Conservation (phyloP, 768 basidiomycete genomes). For the Saitozyma podzolica region DNA sequence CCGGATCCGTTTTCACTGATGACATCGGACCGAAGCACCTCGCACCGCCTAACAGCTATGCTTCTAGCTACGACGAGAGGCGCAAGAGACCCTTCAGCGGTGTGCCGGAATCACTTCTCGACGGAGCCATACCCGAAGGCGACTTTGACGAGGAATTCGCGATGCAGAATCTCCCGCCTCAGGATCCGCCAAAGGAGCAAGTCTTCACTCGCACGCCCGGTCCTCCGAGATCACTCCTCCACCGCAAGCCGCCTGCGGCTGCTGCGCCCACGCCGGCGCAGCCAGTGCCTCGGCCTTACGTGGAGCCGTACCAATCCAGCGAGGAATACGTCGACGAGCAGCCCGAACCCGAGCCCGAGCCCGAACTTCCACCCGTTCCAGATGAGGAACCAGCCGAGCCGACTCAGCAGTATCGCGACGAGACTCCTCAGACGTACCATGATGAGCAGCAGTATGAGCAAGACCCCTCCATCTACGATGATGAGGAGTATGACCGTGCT, state of each 20-base stretch:
- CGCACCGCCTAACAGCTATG: constrained; percentile 38
- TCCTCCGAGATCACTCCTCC: no score
- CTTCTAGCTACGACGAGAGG: constrained; percentile 17
- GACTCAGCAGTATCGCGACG: no score
- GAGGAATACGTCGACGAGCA: background rate
- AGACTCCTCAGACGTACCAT: background rate
- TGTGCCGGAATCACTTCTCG: constrained; percentile 29
- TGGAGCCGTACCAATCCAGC: no score
- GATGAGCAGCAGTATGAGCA: background rate
- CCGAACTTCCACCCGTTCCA: constrained; percentile 7
- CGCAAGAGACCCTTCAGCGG: constrained; percentile 15
- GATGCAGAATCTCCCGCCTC: constrained; percentile 41
- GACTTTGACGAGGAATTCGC: constrained; percentile 48
- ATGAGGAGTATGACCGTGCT: constrained; percentile 13
- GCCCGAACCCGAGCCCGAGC: constrained; percentile 12
- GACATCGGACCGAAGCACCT: constrained; percentile 19
- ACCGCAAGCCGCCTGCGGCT: constrained; percentile 5
- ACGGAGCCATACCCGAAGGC: constrained; percentile 23
- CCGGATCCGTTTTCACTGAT: constrained; percentile 35
- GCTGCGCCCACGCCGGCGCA: background rate
- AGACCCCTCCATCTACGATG: constrained; percentile 15
- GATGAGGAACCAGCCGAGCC: no score
- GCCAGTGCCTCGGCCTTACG: no score
- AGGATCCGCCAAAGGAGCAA: constrained; percentile 34
- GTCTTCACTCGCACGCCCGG: constrained; percentile 5